Evolutionary conservation across 805 yeast species (phyloP), one percentile per base, ranked within the genome.

Genomic region (Pichia scutulata): DNA sequence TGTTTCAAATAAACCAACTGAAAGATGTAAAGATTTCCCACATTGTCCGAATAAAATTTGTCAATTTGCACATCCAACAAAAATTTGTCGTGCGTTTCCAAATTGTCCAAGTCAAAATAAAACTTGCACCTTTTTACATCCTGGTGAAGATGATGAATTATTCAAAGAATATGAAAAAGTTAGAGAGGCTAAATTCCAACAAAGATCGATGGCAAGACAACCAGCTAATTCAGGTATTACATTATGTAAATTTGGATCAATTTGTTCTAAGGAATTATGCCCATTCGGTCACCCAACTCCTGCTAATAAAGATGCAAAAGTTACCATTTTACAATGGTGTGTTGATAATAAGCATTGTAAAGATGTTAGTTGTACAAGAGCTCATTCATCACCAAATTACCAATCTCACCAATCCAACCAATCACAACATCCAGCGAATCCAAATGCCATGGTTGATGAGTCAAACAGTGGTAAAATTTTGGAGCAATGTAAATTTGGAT

Each of bases 251-350:
- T 89, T 79, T 66, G 93, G 92, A 45, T 72, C 75, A 23, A 66
- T 79, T 39, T 89, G 97, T 68, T 73, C 86, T 23, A 86, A 86
- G 60, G 88, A 81, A 54, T 69, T 79, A 54, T 89, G 97, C 71
- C 88, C 89, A 26, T 88, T 83, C 70, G 96, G 89, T 24, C 97
- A 89, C 63, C 96, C 97, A 43, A 87, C 96, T 0, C 93, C 95
- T 1, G 85, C 88, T 18, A 87, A 85, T 68, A 78, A 75, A 54
- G 81, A 77, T 54, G 89, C 89, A 26, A 80, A 81, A 58, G 87
- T 89, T 40, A 70, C 77, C 16, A 75, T 76, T 18, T 69, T 78
- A 44, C 84, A 80, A 56, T 86, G 95, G 95, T 89, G 97, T 71
- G 70, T 82, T 8, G 79, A 73, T 37, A 86, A 86, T 56, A 75